phyloP scores from a whole-genome alignment of 441 rosid species.

The Lepidium campestre region DNA sequence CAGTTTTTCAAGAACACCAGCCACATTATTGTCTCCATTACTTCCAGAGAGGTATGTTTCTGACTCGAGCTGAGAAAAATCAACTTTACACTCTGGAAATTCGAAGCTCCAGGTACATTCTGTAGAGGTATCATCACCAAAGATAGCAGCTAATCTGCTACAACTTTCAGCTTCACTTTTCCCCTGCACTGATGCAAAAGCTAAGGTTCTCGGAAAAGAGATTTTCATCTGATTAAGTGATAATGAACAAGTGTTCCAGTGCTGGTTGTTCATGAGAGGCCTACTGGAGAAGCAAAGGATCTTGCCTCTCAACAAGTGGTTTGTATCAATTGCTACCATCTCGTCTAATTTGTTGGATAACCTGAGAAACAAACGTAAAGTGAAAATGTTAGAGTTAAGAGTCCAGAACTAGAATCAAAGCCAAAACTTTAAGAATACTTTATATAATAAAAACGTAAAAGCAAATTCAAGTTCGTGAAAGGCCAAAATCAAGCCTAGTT shows the following conservation, averaged over 20 bases:
- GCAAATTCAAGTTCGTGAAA: too few species aligned
- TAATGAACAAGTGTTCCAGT: not conserved
- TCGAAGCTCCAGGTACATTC: conserved; percentile 26
- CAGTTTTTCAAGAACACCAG: conserved; percentile 42
- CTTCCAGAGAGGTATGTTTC: conserved; percentile 23
- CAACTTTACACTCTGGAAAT: conserved; percentile 26
- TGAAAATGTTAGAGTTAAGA: not conserved
- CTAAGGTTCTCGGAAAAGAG: conserved; percentile 19
- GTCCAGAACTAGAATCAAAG: not conserved
- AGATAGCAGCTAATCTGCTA: conserved; percentile 20
- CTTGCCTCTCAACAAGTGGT: conserved; percentile 25
- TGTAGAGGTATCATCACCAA: conserved; percentile 17
- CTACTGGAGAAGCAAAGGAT: conserved; percentile 14
- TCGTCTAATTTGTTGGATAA: conserved; percentile 10
- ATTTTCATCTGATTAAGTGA: conserved; percentile 25
- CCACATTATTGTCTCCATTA: conserved; percentile 24
- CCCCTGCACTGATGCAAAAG: conserved; percentile 25
- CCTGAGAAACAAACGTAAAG: conserved; percentile 20
- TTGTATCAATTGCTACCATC: conserved; percentile 21
- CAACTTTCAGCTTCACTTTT: conserved; percentile 28
- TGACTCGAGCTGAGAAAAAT: conserved; percentile 18
- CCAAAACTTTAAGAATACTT: not conserved
- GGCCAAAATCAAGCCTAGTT: too few species aligned
- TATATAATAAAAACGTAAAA: too few species aligned
- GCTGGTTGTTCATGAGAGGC: conserved; percentile 11